phyloP scores from a whole-genome alignment of 148 eudicot genomes.

The Chenopodium quinoa region DNA sequence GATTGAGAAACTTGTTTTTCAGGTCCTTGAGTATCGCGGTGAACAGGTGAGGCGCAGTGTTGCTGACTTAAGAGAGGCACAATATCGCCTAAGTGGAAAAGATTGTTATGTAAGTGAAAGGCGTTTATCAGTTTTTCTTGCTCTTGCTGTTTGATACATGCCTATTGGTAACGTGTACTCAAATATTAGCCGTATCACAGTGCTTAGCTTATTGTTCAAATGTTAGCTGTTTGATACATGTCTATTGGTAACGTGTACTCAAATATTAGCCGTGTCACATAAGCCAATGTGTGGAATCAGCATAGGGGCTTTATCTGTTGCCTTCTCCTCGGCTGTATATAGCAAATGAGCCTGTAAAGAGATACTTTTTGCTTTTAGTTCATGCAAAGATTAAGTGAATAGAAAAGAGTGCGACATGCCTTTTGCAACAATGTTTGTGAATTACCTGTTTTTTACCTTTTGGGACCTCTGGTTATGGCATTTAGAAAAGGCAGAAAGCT shows the following conservation, averaged over 20 bases:
- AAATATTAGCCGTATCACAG: neutral
- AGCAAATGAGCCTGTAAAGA: neutral
- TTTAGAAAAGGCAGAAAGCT: neutral
- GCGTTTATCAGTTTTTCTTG: neutral
- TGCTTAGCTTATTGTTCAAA: no score
- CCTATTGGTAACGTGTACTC: neutral
- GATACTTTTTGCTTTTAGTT: neutral
- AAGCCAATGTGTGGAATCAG: neutral
- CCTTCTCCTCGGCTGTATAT: neutral
- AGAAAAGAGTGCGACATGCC: neutral
- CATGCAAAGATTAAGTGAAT: neutral
- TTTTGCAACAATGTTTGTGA: neutral
- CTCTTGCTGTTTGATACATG: neutral
- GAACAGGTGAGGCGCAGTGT: constrained; percentile 87
- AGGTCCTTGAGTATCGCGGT: constrained; percentile 96
- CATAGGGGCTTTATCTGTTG: neutral
- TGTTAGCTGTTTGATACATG: no score
- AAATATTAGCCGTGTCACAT: neutral
- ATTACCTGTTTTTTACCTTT: neutral
- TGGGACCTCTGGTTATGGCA: neutral
- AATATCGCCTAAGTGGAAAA: constrained; percentile 72
- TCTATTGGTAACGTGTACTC: neutral
- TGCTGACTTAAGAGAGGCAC: constrained; percentile 89
- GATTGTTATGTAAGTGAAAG: constrained; percentile 89
- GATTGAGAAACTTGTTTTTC: constrained; percentile 19